Conservation (phyloP, 805 yeast genomes). For the Yamadazyma laniorum region DNA sequence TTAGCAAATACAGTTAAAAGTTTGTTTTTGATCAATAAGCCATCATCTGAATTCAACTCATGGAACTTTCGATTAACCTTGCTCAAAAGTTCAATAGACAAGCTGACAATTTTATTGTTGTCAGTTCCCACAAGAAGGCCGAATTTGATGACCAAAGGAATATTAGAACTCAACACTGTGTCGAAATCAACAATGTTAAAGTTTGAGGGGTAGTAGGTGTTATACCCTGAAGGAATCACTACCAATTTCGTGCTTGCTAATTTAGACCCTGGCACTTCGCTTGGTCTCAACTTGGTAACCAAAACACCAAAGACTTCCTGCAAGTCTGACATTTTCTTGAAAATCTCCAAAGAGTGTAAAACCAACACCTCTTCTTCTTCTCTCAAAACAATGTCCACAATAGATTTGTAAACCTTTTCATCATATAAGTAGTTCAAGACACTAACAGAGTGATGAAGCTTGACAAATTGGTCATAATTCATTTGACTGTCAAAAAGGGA, state of each 20-base stretch:
- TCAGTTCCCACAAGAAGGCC: conserved; percentile 70
- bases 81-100: conserved; percentile 52
- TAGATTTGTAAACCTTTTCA: conserved; percentile 50
- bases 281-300: conserved; percentile 8
- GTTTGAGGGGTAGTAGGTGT: conserved; percentile 38
- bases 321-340: conserved; percentile 24
- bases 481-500: conserved; percentile 28
- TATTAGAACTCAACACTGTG: conserved; percentile 68
- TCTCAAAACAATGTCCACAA: conserved; percentile 55
- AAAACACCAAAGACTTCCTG: conserved; percentile 24
- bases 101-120: conserved; percentile 48
- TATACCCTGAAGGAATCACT: background rate
- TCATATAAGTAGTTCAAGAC: conserved; percentile 61
- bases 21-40: conserved; percentile 51
- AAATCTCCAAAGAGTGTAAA: conserved; percentile 31
- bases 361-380: conserved; percentile 51
- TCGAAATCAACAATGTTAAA: conserved; percentile 63
- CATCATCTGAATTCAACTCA: conserved; percentile 10
- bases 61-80: conserved; percentile 38
- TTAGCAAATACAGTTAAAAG: conserved; percentile 70
- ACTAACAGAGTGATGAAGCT: conserved; percentile 69
- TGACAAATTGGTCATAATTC: conserved; percentile 36
- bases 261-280: background rate
- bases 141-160: conserved; percentile 71
- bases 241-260: background rate